Evolutionary conservation across 495 filamentous ascomycete genomes (phyloP).

Genomic region (Chaetomidium leptoderma): DNA sequence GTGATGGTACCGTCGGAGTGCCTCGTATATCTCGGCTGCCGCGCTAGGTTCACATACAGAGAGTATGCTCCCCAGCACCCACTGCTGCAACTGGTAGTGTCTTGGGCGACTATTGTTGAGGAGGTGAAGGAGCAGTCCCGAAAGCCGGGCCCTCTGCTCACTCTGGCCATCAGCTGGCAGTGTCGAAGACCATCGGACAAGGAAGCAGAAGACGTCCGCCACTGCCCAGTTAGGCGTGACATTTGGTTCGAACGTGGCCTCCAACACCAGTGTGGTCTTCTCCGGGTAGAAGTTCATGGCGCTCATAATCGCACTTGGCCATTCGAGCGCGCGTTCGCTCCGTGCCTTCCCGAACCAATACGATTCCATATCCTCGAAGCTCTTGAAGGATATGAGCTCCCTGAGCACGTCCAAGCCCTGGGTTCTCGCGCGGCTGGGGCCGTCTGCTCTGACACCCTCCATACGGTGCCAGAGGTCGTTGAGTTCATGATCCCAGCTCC

Average conservation of each 20-base stretch:
- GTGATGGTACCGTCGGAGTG: slow-evolving; percentile 31
- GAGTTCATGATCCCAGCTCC: not conserved
- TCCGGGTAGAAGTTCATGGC: slow-evolving; percentile 46
- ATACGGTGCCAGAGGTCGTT: not conserved
- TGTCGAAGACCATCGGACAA: slow-evolving; percentile 27
- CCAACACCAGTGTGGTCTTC: slow-evolving; percentile 45
- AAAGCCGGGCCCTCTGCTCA: not conserved
- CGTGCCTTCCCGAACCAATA: slow-evolving; percentile 39
- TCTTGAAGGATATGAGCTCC: slow-evolving; percentile 22
- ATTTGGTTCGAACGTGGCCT: slow-evolving; percentile 41
- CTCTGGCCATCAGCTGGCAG: not conserved
- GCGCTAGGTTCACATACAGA: slow-evolving; percentile 14
- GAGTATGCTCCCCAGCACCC: slow-evolving; percentile 27
- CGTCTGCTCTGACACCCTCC: too few species aligned
- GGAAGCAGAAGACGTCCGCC: slow-evolving; percentile 47
- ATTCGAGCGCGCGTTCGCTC: slow-evolving; percentile 34
- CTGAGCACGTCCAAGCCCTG: not conserved
- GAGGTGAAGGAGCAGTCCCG: slow-evolving; percentile 13
- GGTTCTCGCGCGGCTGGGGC: not conserved
- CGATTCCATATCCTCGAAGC: slow-evolving; percentile 36
- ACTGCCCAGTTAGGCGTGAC: slow-evolving; percentile 49
- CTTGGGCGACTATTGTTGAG: slow-evolving; percentile 15
- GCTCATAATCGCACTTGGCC: slow-evolving; percentile 54
- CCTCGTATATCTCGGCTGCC: slow-evolving; percentile 30
- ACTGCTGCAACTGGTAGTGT: slow-evolving; percentile 28